Conservation (phyloP, 306 rosid genomes). For the Vicia villosa region DNA sequence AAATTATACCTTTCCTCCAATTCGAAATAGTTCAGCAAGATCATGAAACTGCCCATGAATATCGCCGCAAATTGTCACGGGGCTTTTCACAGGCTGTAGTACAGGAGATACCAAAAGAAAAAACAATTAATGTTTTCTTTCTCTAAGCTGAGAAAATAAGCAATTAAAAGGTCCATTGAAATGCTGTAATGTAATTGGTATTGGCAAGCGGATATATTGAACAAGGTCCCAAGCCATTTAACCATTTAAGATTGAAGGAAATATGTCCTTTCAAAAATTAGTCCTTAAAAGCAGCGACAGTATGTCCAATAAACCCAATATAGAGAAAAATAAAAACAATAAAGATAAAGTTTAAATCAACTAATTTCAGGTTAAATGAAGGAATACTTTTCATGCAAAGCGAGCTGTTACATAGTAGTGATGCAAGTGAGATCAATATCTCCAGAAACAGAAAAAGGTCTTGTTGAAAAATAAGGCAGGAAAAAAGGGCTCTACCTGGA, state of each 20-base stretch:
- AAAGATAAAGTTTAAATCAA: neutral
- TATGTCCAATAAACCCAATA: constrained; percentile 6
- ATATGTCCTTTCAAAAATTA: constrained; percentile 20
- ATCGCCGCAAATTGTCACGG: constrained; percentile 98
- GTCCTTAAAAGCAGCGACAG: neutral
- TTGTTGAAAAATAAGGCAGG: constrained; percentile 25
- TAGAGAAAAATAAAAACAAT: neutral
- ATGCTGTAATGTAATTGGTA: constrained; percentile 8
- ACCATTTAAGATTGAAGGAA: constrained; percentile 9
- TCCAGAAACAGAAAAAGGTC: constrained; percentile 21
- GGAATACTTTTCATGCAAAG: constrained; percentile 24
- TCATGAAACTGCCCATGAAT: constrained; percentile 99
- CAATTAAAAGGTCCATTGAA: constrained; percentile 11
- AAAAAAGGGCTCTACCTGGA: constrained; percentile 69
- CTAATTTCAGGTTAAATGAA: constrained; percentile 9
- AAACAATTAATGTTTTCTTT: constrained; percentile 33
- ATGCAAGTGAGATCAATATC: constrained; percentile 24
- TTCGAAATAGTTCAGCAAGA: constrained; percentile 97
- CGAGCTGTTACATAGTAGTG: constrained; percentile 16
- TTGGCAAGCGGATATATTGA: constrained; percentile 4
- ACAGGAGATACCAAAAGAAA: constrained; percentile 36
- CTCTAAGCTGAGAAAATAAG: constrained; percentile 5
- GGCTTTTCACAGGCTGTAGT: constrained; percentile 97
- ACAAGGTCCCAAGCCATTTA: constrained; percentile 10
- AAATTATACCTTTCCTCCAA: constrained; percentile 96